phyloP scores from a whole-genome alignment of 768 basidiomycete species.

The Lactarius sp. region DNA sequence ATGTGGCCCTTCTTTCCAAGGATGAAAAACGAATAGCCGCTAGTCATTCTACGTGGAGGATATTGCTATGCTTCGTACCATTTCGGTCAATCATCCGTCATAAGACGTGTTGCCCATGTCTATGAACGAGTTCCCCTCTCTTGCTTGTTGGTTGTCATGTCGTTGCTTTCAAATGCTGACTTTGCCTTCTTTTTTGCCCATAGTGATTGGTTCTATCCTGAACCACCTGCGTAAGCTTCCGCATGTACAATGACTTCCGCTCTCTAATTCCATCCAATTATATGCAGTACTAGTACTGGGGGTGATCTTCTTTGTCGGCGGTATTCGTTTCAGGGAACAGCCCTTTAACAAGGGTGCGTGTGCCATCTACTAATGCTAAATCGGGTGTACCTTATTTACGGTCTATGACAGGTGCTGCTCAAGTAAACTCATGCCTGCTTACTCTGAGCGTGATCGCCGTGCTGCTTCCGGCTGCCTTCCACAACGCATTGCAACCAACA shows the following conservation, averaged over 20 bases:
- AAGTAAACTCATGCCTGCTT: constrained; percentile 70
- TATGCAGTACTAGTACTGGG: constrained; percentile 69
- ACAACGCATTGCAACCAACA: constrained; percentile 42
- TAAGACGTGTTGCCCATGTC: no score
- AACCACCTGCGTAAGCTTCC: constrained; percentile 39
- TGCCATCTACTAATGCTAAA: not conserved
- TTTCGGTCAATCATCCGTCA: not conserved
- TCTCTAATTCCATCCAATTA: constrained; percentile 10
- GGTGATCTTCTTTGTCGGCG: constrained; percentile 89
- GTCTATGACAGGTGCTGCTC: constrained; percentile 45
- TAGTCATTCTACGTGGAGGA: no score
- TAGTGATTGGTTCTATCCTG: constrained; percentile 46
- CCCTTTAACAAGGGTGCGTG: constrained; percentile 67
- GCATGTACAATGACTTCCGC: not conserved
- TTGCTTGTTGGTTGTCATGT: not conserved
- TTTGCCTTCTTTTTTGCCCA: not conserved
- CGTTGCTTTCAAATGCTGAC: not conserved
- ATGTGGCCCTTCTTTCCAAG: not conserved
- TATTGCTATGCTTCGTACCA: not conserved
- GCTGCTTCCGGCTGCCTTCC: constrained; percentile 75
- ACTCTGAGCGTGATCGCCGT: constrained; percentile 77
- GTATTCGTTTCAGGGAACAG: constrained; percentile 74
- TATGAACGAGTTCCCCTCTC: not conserved
- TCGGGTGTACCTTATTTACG: not conserved
- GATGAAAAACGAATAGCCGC: no score